A percentile compares a stretch with the other conserved stretches of the same genome.
These are phyloP conservation scores for Gremmenia infestans DNA, from an alignment of 2,329 filamentous ascomycete genomes.

Conservation along the genomic window DNA sequence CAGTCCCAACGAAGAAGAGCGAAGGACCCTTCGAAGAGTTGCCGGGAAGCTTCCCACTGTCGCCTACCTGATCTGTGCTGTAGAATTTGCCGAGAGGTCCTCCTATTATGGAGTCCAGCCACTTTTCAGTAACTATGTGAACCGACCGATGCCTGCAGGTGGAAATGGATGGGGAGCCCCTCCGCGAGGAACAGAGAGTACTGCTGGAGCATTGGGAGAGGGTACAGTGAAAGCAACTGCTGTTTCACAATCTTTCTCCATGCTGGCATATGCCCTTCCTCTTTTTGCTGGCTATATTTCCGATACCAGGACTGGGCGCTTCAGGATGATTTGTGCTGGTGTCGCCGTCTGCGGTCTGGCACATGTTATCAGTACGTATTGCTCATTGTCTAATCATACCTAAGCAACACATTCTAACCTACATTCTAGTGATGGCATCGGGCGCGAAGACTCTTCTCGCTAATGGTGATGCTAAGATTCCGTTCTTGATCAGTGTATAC, in stretches of 20 bases:
- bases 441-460: conserved; percentile 17
- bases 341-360: conserved; percentile 54
- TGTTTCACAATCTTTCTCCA: conserved; percentile 45
- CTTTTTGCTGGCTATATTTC: conserved; percentile 49
- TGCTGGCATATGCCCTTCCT: conserved; percentile 43
- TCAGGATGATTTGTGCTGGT: conserved; percentile 50
- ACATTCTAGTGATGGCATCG: conserved; percentile 34
- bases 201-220: conserved; percentile 54
- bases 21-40: conserved; percentile 54
- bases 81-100: conserved; percentile 72
- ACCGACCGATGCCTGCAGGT: conserved; percentile 50
- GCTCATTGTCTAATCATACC: conserved; percentile 33
- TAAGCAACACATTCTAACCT: no score
- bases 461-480: conserved; percentile 60
- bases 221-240: conserved; percentile 50
- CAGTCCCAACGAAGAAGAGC: conserved; percentile 51
- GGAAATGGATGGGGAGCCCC: conserved; percentile 39
- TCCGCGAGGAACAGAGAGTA: conserved; percentile 17
- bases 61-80: conserved; percentile 66
- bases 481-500: conserved; percentile 26
- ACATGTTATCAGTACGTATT: conserved; percentile 36
- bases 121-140: conserved; percentile 56
- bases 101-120: conserved; percentile 68
- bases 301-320: conserved; percentile 62
- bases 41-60: conserved; percentile 61